A percentile compares a stretch with the other conserved stretches of the same genome.
Evolutionary conservation across 805 yeast species (phyloP).

Genomic region (Yarrowia sp.): DNA sequence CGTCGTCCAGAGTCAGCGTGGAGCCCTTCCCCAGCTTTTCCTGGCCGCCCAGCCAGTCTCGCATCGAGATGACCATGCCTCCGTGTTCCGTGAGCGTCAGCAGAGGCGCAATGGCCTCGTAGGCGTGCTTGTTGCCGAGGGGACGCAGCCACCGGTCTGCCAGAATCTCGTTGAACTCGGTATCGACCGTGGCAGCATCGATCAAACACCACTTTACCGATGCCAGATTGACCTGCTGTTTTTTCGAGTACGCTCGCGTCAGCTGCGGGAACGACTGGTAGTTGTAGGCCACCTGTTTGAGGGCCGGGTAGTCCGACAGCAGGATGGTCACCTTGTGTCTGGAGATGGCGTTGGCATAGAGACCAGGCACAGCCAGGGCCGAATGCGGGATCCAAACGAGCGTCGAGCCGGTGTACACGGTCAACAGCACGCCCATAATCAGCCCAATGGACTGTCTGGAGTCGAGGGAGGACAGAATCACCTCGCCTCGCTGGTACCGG

Average conservation of each 20-base stretch:
- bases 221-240: slow-evolving; percentile 76
- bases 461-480: slow-evolving; percentile 69
- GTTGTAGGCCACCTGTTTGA: slow-evolving; percentile 90
- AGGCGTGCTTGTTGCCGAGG: slow-evolving; percentile 78
- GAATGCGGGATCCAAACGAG: slow-evolving; percentile 79
- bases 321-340: slow-evolving; percentile 73
- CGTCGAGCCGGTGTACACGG: slow-evolving; percentile 84
- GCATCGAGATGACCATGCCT: slow-evolving; percentile 89
- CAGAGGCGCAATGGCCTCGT: slow-evolving; percentile 84
- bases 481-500: slow-evolving; percentile 52
- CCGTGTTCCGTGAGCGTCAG: slow-evolving; percentile 91
- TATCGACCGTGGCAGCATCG: slow-evolving; percentile 86
- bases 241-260: slow-evolving; percentile 79
- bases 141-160: slow-evolving; percentile 91
- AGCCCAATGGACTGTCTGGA: slow-evolving; percentile 84
- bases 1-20: slow-evolving; percentile 49
- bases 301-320: slow-evolving; percentile 83
- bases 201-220: slow-evolving; percentile 88
- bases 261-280: slow-evolving; percentile 88
- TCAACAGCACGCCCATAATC: slow-evolving; percentile 77
- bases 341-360: slow-evolving; percentile 82
- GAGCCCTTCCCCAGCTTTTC: slow-evolving; percentile 63
- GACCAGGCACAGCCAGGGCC: slow-evolving; percentile 79
- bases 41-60: slow-evolving; percentile 85
- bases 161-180: slow-evolving; percentile 88